These are phyloP conservation scores for Kokia cookei DNA, from an alignment of 441 rosid genomes.

Conservation along the genomic window DNA sequence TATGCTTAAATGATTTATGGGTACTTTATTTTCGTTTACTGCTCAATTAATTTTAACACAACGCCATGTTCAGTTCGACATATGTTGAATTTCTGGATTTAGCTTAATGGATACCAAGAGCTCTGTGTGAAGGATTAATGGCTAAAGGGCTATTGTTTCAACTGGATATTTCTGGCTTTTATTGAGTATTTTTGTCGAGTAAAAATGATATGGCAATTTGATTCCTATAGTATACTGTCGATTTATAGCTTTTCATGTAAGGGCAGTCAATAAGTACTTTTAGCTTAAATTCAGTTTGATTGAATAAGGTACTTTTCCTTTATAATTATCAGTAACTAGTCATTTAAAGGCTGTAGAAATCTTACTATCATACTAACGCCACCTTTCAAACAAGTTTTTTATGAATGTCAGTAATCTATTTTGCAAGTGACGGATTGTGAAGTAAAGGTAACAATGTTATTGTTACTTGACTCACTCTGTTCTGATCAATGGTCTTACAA, in stretches of 20 bases:
- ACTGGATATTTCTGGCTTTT: not conserved
- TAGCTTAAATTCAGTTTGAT: not conserved
- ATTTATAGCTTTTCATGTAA: not conserved
- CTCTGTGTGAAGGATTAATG: not conserved
- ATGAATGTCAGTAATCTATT: not conserved
- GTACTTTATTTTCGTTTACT: not conserved
- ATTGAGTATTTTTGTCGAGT: not conserved
- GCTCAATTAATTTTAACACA: not conserved
- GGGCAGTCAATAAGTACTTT: not conserved
- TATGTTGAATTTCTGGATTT: not conserved
- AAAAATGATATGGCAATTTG: not conserved
- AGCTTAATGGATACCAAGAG: not conserved
- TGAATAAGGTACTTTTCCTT: not conserved
- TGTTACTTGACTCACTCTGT: not conserved
- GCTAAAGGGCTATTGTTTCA: not conserved
- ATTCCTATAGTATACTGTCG: not conserved
- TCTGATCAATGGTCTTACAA: slow-evolving; percentile 6
- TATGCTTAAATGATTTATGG: not conserved
- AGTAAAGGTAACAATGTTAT: not conserved
- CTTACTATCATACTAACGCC: not conserved
- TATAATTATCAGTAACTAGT: not conserved
- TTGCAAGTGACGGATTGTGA: not conserved
- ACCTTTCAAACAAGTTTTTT: not conserved
- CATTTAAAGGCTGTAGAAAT: not conserved
- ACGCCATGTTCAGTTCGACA: not conserved